Conservation (phyloP, 2,329 filamentous ascomycete species). For the Penicillium sp. region DNA sequence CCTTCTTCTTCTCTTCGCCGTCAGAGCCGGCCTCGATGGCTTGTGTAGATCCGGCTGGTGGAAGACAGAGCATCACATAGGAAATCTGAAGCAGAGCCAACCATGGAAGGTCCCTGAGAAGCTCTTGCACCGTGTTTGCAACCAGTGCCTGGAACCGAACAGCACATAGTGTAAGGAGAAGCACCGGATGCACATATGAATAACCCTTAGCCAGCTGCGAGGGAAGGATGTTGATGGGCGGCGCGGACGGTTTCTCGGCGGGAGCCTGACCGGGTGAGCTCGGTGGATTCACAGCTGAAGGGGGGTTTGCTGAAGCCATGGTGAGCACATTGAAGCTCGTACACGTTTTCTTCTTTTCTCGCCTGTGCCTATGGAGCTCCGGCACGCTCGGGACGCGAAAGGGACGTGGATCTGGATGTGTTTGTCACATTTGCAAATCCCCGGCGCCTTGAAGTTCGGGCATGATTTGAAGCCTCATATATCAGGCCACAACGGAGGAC, state of each 20-base stretch:
- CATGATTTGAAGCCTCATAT: neutral
- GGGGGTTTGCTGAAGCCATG: slow-evolving; percentile 18
- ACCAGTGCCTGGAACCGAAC: slow-evolving; percentile 67
- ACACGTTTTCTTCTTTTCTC: neutral
- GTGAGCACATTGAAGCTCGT: slow-evolving; percentile 10
- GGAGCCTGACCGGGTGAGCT: slow-evolving; percentile 12
- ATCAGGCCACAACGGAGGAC: neutral
- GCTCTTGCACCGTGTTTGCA: slow-evolving; percentile 63
- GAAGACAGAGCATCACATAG: slow-evolving; percentile 60
- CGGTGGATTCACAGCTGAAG: slow-evolving; percentile 3
- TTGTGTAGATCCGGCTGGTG: slow-evolving; percentile 47
- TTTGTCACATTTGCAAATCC: slow-evolving; percentile 12
- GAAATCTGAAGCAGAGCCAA: slow-evolving; percentile 63
- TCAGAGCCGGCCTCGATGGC: slow-evolving; percentile 10
- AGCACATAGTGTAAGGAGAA: slow-evolving; percentile 65
- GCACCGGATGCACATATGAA: slow-evolving; percentile 65
- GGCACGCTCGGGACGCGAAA: slow-evolving; percentile 14
- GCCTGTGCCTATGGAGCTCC: slow-evolving; percentile 5
- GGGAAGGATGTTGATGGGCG: slow-evolving; percentile 49
- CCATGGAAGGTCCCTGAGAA: slow-evolving; percentile 61
- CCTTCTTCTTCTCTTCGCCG: slow-evolving; percentile 19
- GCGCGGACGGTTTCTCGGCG: slow-evolving; percentile 28
- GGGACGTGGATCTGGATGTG: slow-evolving; percentile 1
- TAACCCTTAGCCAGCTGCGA: slow-evolving; percentile 53
- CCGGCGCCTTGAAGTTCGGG: neutral